phyloP scores from a whole-genome alignment of 306 rosid genomes.

The Trifolium fragiferum region DNA sequence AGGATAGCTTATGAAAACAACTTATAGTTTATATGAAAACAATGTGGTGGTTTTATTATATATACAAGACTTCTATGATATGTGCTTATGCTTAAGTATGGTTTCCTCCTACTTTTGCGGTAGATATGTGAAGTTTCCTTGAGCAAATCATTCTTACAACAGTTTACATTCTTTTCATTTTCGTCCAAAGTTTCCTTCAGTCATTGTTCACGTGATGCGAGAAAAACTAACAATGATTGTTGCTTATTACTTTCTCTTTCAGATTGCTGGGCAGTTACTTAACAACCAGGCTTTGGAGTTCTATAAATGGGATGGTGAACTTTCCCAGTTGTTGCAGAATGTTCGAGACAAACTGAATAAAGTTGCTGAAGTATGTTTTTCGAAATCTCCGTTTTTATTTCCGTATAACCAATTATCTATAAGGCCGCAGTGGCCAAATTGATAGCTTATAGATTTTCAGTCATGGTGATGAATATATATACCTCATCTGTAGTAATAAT shows the following conservation, averaged over 20 bases:
- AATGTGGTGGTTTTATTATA: too few species aligned
- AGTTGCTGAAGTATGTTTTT: conserved; percentile 75
- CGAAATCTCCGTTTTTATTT: conserved; percentile 19
- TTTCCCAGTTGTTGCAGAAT: conserved; percentile 76
- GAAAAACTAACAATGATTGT: conserved; percentile 17
- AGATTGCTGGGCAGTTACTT: conserved; percentile 65
- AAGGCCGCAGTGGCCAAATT: neutral
- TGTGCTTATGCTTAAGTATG: neutral
- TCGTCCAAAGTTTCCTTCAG: neutral
- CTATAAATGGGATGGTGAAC: conserved; percentile 94
- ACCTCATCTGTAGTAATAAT: neutral
- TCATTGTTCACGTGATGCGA: conserved; percentile 11
- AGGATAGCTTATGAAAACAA: too few species aligned
- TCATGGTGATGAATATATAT: neutral
- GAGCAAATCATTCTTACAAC: neutral
- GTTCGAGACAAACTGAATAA: conserved; percentile 89
- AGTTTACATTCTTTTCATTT: neutral
- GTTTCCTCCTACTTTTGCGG: conserved; percentile 8
- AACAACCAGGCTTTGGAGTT: conserved; percentile 78
- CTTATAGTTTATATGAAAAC: too few species aligned
- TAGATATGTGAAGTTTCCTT: conserved; percentile 20
- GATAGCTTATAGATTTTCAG: conserved; percentile 23
- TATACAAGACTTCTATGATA: too few species aligned
- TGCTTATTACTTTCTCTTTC: conserved; percentile 17
- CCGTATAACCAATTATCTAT: conserved; percentile 11